Percentiles rank a stretch among this genome's conserved stretches.
phyloP scores from a whole-genome alignment of 164 flowering plant genomes.

The Stephania japonica region DNA sequence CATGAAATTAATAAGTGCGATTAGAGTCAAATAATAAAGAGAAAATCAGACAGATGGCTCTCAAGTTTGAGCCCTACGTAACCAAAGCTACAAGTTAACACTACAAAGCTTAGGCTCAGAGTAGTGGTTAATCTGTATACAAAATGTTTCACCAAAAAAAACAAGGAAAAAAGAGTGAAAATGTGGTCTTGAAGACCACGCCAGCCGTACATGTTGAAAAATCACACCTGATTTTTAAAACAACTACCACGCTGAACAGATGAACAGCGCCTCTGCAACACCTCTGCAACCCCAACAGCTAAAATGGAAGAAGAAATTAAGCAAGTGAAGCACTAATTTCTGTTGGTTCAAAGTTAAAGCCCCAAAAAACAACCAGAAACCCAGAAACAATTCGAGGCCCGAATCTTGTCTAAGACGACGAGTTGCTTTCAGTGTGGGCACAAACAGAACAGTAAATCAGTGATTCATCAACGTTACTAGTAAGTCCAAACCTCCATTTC shows the following conservation, averaged over 20 bases:
- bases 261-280: background rate
- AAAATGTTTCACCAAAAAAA: no score
- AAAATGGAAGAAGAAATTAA: background rate
- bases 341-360: background rate
- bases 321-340: background rate
- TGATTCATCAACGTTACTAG: conserved; percentile 14
- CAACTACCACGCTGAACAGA: background rate
- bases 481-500: conserved; percentile 19
- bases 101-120: no score
- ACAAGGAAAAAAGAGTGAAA: no score
- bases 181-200: no score
- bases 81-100: no score
- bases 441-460: background rate
- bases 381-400: background rate
- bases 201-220: no score
- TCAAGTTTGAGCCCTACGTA: no score
- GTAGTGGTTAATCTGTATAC: no score
- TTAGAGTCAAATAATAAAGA: no score
- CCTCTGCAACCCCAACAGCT: background rate
- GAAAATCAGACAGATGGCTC: no score
- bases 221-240: no score
- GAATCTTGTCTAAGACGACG: conserved; percentile 7
- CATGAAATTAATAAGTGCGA: no score
- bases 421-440: conserved; percentile 31
- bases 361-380: background rate